phyloP scores from a whole-genome alignment of 768 basidiomycete species.

The Chalciporus sphaerocephalus region DNA sequence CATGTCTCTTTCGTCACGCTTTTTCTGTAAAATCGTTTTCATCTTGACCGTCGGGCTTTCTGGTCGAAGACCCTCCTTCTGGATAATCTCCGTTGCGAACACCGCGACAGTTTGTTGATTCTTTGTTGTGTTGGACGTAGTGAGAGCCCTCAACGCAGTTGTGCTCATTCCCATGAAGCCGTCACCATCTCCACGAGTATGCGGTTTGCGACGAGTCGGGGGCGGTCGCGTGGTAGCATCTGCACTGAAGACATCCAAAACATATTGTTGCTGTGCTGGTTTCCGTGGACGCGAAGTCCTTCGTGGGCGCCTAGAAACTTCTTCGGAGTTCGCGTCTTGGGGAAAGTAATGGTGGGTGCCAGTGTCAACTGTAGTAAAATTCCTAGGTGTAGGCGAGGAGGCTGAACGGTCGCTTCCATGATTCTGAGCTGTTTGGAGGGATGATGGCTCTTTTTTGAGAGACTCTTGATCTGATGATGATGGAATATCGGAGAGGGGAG shows the following conservation, averaged over 20 bases:
- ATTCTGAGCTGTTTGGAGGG: background rate
- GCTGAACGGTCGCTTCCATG: conserved; percentile 1
- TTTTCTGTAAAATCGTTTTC: conserved; percentile 60
- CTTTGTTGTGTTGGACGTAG: conserved; percentile 62
- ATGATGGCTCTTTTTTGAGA: conserved; percentile 1
- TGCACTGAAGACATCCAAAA: conserved; percentile 37
- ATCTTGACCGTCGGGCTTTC: conserved; percentile 78
- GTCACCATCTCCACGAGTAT: conserved; percentile 33
- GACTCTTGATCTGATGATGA: conserved; percentile 18
- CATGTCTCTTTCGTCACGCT: conserved; percentile 56
- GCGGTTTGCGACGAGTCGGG: conserved; percentile 44
- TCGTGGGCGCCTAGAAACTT: conserved; percentile 29
- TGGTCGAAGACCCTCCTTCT: conserved; percentile 65
- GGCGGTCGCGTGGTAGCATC: conserved; percentile 26
- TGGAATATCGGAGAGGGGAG: conserved; percentile 25
- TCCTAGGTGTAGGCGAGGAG: background rate
- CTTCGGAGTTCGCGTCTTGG: conserved; percentile 8
- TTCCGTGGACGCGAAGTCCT: conserved; percentile 53
- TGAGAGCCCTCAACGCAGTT: conserved; percentile 64
- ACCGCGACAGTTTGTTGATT: conserved; percentile 65
- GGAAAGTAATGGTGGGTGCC: conserved; percentile 3
- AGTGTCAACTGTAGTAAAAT: conserved; percentile 10
- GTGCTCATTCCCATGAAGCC: conserved; percentile 65
- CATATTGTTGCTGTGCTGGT: conserved; percentile 31
- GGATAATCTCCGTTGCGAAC: conserved; percentile 66